A percentile compares a stretch with the other conserved stretches of the same genome.
phyloP scores from a whole-genome alignment of 2,329 filamentous ascomycete genomes.

The Stagonosporopsis chrysanthemi region DNA sequence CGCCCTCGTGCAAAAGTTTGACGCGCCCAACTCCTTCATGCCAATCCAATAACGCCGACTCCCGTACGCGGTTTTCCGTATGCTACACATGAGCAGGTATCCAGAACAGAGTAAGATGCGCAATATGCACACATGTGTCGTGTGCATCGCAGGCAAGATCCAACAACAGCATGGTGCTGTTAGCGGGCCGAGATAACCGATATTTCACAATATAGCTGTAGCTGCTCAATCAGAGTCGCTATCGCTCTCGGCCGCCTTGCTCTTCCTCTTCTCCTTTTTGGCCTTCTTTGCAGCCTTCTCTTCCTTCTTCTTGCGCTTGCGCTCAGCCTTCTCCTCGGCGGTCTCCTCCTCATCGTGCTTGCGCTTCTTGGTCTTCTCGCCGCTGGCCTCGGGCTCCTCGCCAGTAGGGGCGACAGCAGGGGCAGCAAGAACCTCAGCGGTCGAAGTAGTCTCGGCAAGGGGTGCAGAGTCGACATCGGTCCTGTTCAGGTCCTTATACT shows the following conservation, averaged over 20 bases:
- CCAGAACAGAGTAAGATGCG: slow-evolving; percentile 33
- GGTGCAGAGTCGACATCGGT: slow-evolving; percentile 33
- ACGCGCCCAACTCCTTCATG: slow-evolving; percentile 47
- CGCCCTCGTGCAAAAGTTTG: slow-evolving; percentile 36
- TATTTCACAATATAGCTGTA: slow-evolving; percentile 21
- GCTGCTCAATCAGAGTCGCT: slow-evolving; percentile 43
- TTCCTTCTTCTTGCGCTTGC: slow-evolving; percentile 75
- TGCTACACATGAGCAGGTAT: slow-evolving; percentile 46
- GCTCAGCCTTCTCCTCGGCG: slow-evolving; percentile 57
- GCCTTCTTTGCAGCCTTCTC: slow-evolving; percentile 58
- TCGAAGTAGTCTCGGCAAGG: slow-evolving; percentile 44
- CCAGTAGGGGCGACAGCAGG: slow-evolving; percentile 47
- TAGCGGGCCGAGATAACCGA: slow-evolving; percentile 26
- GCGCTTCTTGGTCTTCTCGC: slow-evolving; percentile 53
- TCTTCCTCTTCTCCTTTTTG: slow-evolving; percentile 46
- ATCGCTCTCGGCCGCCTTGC: slow-evolving; percentile 36
- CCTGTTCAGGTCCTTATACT: slow-evolving; percentile 81
- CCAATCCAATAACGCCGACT: slow-evolving; percentile 40
- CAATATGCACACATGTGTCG: slow-evolving; percentile 32
- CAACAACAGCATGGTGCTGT: slow-evolving; percentile 23
- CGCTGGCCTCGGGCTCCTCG: slow-evolving; percentile 48
- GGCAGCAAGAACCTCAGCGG: slow-evolving; percentile 47
- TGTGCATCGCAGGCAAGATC: slow-evolving; percentile 25
- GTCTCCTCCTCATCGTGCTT: slow-evolving; percentile 58
- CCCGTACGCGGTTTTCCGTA: slow-evolving; percentile 45